These are phyloP conservation scores for Elsinoe batatas DNA, from an alignment of 2,329 filamentous ascomycete species.

Conservation along the genomic window DNA sequence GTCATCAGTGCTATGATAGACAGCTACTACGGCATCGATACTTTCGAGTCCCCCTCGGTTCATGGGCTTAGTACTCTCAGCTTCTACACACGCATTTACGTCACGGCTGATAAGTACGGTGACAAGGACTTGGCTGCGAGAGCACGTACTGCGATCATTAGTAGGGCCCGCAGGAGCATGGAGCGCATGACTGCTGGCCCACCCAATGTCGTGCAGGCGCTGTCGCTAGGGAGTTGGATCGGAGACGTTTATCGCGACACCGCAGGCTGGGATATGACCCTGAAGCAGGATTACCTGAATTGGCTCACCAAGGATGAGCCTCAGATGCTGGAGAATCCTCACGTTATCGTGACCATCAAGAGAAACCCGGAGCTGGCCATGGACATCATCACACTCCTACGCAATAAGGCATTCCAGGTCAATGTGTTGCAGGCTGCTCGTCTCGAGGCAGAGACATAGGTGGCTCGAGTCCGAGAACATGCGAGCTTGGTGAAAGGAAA, in stretches of 20 bases:
- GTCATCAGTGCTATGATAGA: not conserved
- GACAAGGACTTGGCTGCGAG: not conserved
- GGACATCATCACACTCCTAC: not conserved
- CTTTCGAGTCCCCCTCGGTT: not conserved
- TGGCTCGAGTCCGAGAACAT: too few species aligned
- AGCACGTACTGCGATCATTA: not conserved
- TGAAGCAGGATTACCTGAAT: not conserved
- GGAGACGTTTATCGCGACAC: not conserved
- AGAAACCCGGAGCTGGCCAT: not conserved
- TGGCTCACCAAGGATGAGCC: not conserved
- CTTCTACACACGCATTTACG: not conserved
- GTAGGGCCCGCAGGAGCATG: too few species aligned
- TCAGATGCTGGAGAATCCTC: not conserved
- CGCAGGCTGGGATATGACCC: not conserved
- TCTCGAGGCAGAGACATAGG: too few species aligned
- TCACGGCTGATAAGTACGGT: not conserved
- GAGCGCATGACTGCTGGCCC: too few species aligned
- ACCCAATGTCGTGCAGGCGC: too few species aligned
- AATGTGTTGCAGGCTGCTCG: too few species aligned
- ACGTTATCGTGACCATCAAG: not conserved
- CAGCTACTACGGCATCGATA: not conserved
- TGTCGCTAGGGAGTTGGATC: not conserved
- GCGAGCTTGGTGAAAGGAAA: too few species aligned
- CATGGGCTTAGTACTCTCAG: not conserved
- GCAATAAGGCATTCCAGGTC: not conserved